Conservation (phyloP, 75 land plant genomes). For the Pseudotsuga menziesii region DNA sequence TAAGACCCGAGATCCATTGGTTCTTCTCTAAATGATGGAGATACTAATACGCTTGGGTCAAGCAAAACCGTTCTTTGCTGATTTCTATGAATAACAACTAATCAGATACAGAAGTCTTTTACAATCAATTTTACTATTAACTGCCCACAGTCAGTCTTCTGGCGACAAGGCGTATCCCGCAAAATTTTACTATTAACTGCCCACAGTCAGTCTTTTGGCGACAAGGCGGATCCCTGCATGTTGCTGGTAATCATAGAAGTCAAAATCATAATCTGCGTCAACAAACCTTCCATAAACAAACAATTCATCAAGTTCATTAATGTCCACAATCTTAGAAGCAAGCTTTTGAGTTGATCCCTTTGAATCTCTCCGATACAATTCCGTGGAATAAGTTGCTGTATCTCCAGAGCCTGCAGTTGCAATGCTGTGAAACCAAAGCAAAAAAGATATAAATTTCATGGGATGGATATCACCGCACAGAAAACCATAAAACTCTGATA, state of each 20-base stretch:
- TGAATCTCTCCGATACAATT: conserved; percentile 41
- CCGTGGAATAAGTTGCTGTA: conserved; percentile 23
- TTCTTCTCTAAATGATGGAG: no score
- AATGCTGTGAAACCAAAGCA: conserved; percentile 29
- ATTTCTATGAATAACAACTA: no score
- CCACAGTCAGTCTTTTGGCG: conserved; percentile 39
- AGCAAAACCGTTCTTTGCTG: no score
- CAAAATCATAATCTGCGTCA: conserved; percentile 46
- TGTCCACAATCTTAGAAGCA: conserved; percentile 24
- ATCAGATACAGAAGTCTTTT: no score
- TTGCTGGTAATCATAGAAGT: conserved; percentile 51
- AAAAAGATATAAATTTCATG: background rate
- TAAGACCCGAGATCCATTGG: no score
- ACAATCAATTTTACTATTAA: no score
- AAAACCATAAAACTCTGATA: background rate
- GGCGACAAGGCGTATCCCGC: no score
- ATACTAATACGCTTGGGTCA: no score
- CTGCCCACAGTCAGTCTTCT: conserved; percentile 30
- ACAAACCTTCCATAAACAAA: conserved; percentile 37
- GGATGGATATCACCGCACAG: background rate
- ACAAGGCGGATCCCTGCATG: conserved; percentile 56
- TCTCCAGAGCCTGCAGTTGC: conserved; percentile 37
- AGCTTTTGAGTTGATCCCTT: conserved; percentile 33
- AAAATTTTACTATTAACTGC: no score
- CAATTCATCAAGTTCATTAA: conserved; percentile 40